phyloP scores from a whole-genome alignment of 2,329 filamentous ascomycete species.

The Lachnellula suecica region DNA sequence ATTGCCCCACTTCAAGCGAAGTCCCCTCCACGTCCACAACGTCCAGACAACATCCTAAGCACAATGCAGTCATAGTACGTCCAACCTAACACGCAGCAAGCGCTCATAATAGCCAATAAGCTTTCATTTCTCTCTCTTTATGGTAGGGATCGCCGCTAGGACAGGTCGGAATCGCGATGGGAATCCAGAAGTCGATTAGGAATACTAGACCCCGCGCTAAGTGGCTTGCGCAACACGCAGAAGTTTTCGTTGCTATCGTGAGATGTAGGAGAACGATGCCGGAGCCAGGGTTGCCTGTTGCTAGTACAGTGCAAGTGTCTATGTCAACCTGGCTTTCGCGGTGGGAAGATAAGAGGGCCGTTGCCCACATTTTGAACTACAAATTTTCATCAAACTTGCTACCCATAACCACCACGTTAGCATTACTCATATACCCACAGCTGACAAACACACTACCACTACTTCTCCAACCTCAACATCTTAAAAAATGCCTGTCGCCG shows the following conservation, averaged over 20 bases:
- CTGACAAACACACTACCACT: no score
- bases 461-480: no score
- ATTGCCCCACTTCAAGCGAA: slow-evolving; percentile 19
- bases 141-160: no score
- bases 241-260: slow-evolving; percentile 3
- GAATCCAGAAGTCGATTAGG: no score
- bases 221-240: neutral
- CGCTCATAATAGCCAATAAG: slow-evolving; percentile 8
- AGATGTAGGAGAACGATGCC: no score
- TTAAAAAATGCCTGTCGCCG: slow-evolving; percentile 40
- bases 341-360: neutral
- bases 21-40: neutral
- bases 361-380: neutral
- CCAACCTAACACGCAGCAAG: no score
- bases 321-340: neutral
- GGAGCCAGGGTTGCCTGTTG: neutral
- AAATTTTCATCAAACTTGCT: no score
- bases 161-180: no score
- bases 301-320: neutral
- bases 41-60: slow-evolving; percentile 7
- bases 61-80: slow-evolving; percentile 19
- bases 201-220: neutral
- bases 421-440: no score
- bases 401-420: no score
- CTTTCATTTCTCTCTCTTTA: no score